These are phyloP conservation scores for Coprinopsis strossmayeri DNA, from an alignment of 768 basidiomycete species.

Conservation along the genomic window DNA sequence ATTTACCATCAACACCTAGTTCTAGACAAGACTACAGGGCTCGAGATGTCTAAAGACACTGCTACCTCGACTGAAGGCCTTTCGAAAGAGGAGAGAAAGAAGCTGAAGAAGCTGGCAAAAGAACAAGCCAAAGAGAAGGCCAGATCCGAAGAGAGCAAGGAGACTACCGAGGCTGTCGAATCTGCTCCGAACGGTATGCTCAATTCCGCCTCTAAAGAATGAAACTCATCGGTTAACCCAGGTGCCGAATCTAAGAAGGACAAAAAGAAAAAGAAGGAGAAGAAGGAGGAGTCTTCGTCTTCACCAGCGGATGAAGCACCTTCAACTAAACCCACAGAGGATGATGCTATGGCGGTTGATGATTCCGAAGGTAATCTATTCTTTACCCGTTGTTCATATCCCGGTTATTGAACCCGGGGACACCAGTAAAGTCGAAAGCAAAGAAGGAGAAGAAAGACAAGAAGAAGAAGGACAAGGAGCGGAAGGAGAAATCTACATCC, in stretches of 20 bases:
- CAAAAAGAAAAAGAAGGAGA: constrained; percentile 18
- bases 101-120: constrained; percentile 4
- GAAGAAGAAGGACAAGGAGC: constrained; percentile 16
- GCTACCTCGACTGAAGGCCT: neutral
- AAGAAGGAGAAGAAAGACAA: constrained; percentile 24
- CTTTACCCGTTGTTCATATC: neutral
- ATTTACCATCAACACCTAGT: no score
- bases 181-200: neutral
- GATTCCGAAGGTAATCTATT: constrained; percentile 16
- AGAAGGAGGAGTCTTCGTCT: constrained; percentile 18
- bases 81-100: constrained; percentile 5
- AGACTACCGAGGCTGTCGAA: neutral
- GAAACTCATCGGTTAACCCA: no score
- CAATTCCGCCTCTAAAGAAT: no score
- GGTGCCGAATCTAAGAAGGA: neutral
- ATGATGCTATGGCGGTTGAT: constrained; percentile 10
- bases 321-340: constrained; percentile 12
- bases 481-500: neutral
- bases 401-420: no score
- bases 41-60: constrained; percentile 6
- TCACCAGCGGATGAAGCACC: no score
- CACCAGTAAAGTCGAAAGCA: neutral
- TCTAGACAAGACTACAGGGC: no score
- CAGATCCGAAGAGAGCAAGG: no score
- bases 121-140: constrained; percentile 3